phyloP scores from a whole-genome alignment of 2,329 filamentous ascomycete species.

The Cytospora piceicola region DNA sequence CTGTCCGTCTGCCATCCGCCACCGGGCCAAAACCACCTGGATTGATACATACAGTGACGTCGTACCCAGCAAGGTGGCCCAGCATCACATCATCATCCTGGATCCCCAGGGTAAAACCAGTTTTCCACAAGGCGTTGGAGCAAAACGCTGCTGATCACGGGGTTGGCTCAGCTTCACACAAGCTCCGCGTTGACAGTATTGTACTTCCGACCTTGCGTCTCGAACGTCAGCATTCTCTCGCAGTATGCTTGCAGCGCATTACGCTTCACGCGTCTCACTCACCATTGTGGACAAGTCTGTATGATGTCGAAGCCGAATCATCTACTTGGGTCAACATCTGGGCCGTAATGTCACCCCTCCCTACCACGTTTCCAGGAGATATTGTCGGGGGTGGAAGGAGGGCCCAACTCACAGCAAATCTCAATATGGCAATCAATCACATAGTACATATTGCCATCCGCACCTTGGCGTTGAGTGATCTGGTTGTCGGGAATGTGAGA shows the following conservation, averaged over 20 bases:
- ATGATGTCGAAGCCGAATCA: neutral
- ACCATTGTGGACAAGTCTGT: neutral
- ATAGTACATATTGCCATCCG: slow-evolving; percentile 17
- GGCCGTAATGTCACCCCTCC: neutral
- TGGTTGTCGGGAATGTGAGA: slow-evolving; percentile 12
- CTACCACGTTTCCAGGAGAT: neutral
- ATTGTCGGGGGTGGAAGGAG: neutral
- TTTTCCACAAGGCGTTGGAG: too few species aligned
- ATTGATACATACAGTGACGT: too few species aligned
- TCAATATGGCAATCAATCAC: neutral
- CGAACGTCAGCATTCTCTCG: neutral
- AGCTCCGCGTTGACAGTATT: neutral
- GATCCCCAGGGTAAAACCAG: too few species aligned
- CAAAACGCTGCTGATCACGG: too few species aligned
- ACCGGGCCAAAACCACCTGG: too few species aligned
- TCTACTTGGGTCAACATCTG: neutral
- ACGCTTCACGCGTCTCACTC: neutral
- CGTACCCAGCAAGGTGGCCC: too few species aligned
- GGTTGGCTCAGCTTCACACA: neutral
- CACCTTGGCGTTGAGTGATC: slow-evolving; percentile 2
- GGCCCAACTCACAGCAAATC: neutral
- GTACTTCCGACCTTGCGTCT: neutral
- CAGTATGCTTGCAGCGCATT: neutral
- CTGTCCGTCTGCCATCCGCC: neutral
- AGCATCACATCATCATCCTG: neutral